Percentiles rank a stretch among this genome's conserved stretches.
phyloP scores from a whole-genome alignment of 371 early-diverging fungal genomes.

The Zancudomyces culisetae region DNA sequence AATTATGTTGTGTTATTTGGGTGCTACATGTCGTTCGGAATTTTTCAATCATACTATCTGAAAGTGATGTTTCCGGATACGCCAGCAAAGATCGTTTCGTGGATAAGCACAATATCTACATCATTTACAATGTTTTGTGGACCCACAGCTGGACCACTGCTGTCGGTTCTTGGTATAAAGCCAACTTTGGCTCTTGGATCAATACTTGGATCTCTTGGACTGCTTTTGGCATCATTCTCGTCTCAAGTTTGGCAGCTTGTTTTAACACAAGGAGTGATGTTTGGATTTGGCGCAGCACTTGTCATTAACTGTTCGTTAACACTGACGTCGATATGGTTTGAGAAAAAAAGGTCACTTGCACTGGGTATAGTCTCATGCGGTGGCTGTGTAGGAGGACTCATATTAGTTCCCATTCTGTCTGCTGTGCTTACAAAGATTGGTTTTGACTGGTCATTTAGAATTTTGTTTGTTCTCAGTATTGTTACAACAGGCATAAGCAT shows the following conservation, averaged over 20 bases:
- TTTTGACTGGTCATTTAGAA: constrained; percentile 24
- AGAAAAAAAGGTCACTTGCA: constrained; percentile 42
- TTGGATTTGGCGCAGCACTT: constrained; percentile 39
- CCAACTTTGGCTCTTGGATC: constrained; percentile 9
- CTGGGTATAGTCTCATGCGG: constrained; percentile 49
- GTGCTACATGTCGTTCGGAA: neutral
- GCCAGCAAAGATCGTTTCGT: constrained; percentile 21
- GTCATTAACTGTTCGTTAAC: constrained; percentile 18
- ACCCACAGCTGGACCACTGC: constrained; percentile 19
- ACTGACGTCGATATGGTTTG: constrained; percentile 58
- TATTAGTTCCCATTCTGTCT: constrained; percentile 27
- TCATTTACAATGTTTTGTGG: constrained; percentile 25
- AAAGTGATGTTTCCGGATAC: constrained; percentile 11
- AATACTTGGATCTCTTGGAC: constrained; percentile 27
- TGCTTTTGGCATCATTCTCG: constrained; percentile 28
- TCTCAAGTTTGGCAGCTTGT: constrained; percentile 38
- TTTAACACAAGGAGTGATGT: constrained; percentile 44
- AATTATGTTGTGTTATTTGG: neutral
- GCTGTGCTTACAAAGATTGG: constrained; percentile 20
- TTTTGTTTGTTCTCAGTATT: constrained; percentile 16
- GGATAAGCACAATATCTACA: constrained; percentile 26
- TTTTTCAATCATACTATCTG: constrained; percentile 1
- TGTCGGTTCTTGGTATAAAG: constrained; percentile 23
- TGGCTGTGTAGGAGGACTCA: constrained; percentile 53
- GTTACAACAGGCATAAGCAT: constrained; percentile 17